A percentile compares a stretch with the other conserved stretches of the same genome.
Conservation (phyloP, 208 protist genomes). For the Vickermania ingenoplastis region DNA sequence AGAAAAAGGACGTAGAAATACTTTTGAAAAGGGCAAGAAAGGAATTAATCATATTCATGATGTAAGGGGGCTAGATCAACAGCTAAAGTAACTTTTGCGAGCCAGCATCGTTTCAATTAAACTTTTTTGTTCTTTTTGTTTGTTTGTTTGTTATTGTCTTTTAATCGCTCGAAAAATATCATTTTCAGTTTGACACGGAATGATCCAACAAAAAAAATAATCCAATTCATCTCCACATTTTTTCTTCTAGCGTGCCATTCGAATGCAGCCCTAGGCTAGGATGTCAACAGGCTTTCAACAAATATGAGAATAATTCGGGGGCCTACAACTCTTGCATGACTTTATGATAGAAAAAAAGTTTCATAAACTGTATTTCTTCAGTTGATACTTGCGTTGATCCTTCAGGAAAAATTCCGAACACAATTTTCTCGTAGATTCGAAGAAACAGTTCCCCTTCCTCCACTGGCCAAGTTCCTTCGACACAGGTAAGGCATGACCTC, state of each 20-base stretch:
- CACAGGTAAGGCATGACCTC: conserved; percentile 74
- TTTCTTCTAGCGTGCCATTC: no score
- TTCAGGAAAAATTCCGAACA: conserved; percentile 61
- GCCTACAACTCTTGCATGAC: conserved; percentile 72
- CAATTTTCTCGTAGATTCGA: conserved; percentile 64
- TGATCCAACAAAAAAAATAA: no score
- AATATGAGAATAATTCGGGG: no score
- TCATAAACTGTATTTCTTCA: conserved; percentile 83
- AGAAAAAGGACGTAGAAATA: conserved; percentile 13
- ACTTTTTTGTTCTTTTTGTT: no score
- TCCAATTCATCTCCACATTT: no score
- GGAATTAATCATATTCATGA: conserved; percentile 1
- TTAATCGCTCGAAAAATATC: no score
- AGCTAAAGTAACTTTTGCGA: conserved; percentile 8
- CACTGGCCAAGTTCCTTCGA: conserved; percentile 51
- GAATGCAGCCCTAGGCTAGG: no score
- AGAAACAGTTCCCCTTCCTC: conserved; percentile 61
- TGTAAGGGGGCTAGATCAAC: conserved; percentile 7
- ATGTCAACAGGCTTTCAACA: no score
- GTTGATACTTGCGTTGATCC: conserved; percentile 38
- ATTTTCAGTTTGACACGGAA: no score
- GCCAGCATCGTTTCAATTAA: no score
- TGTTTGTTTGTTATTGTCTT: no score
- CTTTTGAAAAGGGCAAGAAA: conserved; percentile 4
- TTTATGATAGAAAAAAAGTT: conserved; percentile 83